Percentiles rank a stretch among this genome's conserved stretches.
phyloP scores from a whole-genome alignment of 805 yeast genomes.

The Brettanomyces nanus region DNA sequence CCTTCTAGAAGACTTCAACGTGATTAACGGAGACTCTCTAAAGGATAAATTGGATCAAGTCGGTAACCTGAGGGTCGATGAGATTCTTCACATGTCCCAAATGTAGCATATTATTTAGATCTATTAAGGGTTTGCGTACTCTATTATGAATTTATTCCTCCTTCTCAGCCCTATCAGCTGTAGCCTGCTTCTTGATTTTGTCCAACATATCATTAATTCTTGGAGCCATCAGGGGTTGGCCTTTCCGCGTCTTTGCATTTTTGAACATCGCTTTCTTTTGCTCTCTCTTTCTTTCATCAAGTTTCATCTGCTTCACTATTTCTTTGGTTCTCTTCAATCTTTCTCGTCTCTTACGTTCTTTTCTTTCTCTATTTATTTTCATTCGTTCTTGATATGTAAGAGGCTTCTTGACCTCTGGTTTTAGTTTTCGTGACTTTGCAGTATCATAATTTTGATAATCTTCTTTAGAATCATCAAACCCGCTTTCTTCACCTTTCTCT shows the following conservation, averaged over 20 bases:
- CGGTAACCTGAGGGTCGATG: not conserved
- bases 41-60: not conserved
- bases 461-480: slow-evolving; percentile 8
- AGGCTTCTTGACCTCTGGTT: slow-evolving; percentile 25
- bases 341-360: slow-evolving; percentile 32
- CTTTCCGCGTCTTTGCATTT: slow-evolving; percentile 51
- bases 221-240: slow-evolving; percentile 91
- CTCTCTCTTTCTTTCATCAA: slow-evolving; percentile 35
- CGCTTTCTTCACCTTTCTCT: slow-evolving; percentile 15
- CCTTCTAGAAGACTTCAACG: not conserved
- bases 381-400: slow-evolving; percentile 36
- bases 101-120: no score
- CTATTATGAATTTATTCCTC: no score
- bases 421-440: no score
- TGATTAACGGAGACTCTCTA: not conserved
- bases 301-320: slow-evolving; percentile 25
- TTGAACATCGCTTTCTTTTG: slow-evolving; percentile 34
- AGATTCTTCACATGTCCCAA: not conserved
- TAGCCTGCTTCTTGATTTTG: slow-evolving; percentile 45
- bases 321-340: slow-evolving; percentile 31
- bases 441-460: slow-evolving; percentile 12
- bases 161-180: not conserved
- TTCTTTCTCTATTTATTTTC: slow-evolving; percentile 39
- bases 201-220: slow-evolving; percentile 71
- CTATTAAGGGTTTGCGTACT: no score